Evolutionary conservation across 2,329 filamentous ascomycete species (phyloP).

Genomic region (Colletotrichum sidae): DNA sequence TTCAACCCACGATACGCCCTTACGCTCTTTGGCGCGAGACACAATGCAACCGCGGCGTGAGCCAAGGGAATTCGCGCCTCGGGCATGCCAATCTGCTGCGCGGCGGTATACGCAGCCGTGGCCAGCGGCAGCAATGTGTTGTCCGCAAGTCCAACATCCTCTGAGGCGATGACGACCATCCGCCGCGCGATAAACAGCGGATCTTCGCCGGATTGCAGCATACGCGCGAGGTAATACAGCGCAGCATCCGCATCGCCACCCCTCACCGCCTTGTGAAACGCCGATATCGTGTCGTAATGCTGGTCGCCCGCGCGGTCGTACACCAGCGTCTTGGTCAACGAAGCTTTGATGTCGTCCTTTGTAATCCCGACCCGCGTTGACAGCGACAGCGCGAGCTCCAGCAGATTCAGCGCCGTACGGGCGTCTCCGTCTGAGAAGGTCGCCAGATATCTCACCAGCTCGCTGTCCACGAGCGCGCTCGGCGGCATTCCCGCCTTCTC

Average conservation of each 20-base stretch:
- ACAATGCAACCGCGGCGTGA: conserved; percentile 85
- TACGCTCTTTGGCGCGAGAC: conserved; percentile 86
- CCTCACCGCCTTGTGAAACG: conserved; percentile 95
- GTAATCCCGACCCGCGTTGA: conserved; percentile 73
- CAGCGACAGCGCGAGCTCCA: conserved; percentile 88
- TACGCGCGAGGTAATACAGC: conserved; percentile 93
- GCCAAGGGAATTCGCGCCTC: conserved; percentile 93
- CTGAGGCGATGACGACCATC: conserved; percentile 93
- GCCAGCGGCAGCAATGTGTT: conserved; percentile 85
- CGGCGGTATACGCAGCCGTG: conserved; percentile 86
- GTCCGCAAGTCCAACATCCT: conserved; percentile 93
- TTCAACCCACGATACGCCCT: conserved; percentile 85
- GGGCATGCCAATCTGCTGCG: conserved; percentile 94
- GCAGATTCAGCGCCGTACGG: conserved; percentile 88
- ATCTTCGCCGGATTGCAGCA: conserved; percentile 96
- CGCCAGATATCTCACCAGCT: conserved; percentile 84
- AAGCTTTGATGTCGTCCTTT: conserved; percentile 80
- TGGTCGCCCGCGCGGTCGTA: conserved; percentile 96
- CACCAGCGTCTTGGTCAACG: conserved; percentile 90
- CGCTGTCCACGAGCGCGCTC: conserved; percentile 76
- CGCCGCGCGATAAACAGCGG: conserved; percentile 91
- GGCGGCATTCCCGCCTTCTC: conserved; percentile 39
- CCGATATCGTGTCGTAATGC: conserved; percentile 97
- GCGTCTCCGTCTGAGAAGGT: conserved; percentile 93
- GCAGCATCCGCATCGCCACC: conserved; percentile 88